phyloP scores from a whole-genome alignment of 2,329 filamentous ascomycete genomes.

The Fusarium sp. region DNA sequence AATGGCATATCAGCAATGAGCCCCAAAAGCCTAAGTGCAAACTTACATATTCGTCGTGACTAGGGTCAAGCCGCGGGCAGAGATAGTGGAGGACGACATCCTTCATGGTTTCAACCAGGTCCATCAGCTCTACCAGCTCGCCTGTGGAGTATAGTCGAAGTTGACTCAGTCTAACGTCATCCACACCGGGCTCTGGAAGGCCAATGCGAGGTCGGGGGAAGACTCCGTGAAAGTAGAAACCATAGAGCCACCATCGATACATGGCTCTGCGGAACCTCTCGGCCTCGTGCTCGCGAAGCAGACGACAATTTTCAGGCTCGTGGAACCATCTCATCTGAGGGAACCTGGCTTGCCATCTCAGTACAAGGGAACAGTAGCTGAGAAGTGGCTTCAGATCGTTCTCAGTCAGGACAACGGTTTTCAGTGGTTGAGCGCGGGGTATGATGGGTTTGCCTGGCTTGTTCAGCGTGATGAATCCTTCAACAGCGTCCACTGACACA shows the following conservation, averaged over 20 bases:
- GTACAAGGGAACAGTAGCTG: conserved; percentile 48
- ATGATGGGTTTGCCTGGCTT: conserved; percentile 34
- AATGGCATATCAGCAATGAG: background rate
- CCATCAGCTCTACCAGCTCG: conserved; percentile 56
- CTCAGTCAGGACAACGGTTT: conserved; percentile 45
- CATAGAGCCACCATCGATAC: conserved; percentile 65
- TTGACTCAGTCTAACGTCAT: conserved; percentile 54
- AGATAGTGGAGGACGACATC: conserved; percentile 56
- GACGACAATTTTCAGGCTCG: conserved; percentile 55
- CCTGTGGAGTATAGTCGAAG: conserved; percentile 55
- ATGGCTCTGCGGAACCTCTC: conserved; percentile 60
- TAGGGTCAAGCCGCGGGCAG: conserved; percentile 55
- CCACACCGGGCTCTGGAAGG: conserved; percentile 51
- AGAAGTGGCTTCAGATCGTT: conserved; percentile 48
- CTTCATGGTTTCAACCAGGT: conserved; percentile 56
- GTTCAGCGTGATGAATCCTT: conserved; percentile 35
- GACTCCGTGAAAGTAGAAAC: conserved; percentile 61
- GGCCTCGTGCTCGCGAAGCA: conserved; percentile 54
- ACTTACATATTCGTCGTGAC: conserved; percentile 47
- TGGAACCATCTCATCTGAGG: conserved; percentile 59
- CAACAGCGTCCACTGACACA: background rate
- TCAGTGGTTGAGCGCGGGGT: background rate
- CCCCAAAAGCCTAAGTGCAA: background rate
- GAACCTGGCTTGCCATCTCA: conserved; percentile 52
- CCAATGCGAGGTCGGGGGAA: conserved; percentile 49